These are phyloP conservation scores for Hymenoscyphus repandus DNA, from an alignment of 2,329 filamentous ascomycete genomes.

Conservation along the genomic window DNA sequence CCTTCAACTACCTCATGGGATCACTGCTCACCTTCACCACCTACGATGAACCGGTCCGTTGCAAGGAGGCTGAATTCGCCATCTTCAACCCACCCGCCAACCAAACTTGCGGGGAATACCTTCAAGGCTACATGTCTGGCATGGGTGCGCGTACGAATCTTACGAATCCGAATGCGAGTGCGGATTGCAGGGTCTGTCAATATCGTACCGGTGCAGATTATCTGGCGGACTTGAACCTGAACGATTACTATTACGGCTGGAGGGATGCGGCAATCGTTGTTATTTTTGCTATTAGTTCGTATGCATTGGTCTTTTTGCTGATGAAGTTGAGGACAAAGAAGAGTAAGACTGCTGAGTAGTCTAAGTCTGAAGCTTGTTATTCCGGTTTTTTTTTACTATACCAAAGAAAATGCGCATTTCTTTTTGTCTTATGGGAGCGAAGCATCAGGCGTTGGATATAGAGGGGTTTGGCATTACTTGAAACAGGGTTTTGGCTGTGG, in stretches of 20 bases:
- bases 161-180: constrained; percentile 52
- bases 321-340: constrained; percentile 45
- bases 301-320: constrained; percentile 40
- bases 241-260: constrained; percentile 60
- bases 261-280: constrained; percentile 51
- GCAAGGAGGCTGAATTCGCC: constrained; percentile 44
- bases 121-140: constrained; percentile 44
- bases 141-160: constrained; percentile 46
- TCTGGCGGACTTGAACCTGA: constrained; percentile 52
- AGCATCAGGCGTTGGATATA: too few relatives aligned
- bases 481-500: too few relatives aligned
- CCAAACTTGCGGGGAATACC: constrained; percentile 57
- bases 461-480: too few relatives aligned
- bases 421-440: background rate
- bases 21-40: constrained; percentile 47
- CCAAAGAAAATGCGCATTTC: background rate
- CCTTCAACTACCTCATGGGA: constrained; percentile 57
- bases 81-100: constrained; percentile 29
- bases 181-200: constrained; percentile 55
- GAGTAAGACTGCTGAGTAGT: constrained; percentile 37
- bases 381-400: background rate
- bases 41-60: constrained; percentile 43
- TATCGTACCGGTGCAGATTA: constrained; percentile 56
- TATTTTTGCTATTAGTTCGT: constrained; percentile 38
- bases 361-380: background rate